Evolutionary conservation across 208 protist genomes (phyloP), one percentile per base, ranked within the genome.

Genomic region (Trichomonas vaginalis): DNA sequence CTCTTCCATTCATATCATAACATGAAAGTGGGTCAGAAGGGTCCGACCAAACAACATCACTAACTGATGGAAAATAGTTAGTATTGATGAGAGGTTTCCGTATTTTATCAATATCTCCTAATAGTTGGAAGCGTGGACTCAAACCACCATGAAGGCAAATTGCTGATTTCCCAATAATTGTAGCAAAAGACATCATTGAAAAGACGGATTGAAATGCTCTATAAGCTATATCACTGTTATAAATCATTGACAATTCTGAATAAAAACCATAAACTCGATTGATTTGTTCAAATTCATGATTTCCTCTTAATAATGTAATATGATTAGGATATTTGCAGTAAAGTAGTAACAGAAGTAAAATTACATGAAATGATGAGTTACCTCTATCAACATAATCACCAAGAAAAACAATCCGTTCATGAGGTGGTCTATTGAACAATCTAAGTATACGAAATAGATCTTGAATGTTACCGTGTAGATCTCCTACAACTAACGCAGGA

Each of bases 151-250:
- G 98, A 45, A 98, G 97, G 96, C 98, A 98, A 15, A 98, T 95
- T 8, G 98, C 96, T 39, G 48, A 23, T 9, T 96, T 95, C 82
- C 96, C 96, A 86, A 97, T 95, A 0, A 99, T 96, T 79, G 99
- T 99, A 39, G 98, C 98, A 2, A 99, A 97, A 17, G 98, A 98
- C 15, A 99, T 97, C 95, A 99, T 99, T 97, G 99, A 99, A 96
- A 99, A 99, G 27, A 99, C 98, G 95, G 99, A 98, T 1, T 99
- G 99, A 97, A 98, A 99, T 83, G 97, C 98, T 90, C 97, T 97
- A 99, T 99, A 98, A 12, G 97, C 97, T 83, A 42, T 15, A 96
- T 98, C 98, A 21, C 97, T 92, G 99, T 97, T 96, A 86, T 96
- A 97, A 42, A 96, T 96, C 39, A 95, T 79, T 35, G 96, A 83